Base-by-base conservation (phyloP, 1,139 yeast species). In the Kodamaea plutei region DNA sequence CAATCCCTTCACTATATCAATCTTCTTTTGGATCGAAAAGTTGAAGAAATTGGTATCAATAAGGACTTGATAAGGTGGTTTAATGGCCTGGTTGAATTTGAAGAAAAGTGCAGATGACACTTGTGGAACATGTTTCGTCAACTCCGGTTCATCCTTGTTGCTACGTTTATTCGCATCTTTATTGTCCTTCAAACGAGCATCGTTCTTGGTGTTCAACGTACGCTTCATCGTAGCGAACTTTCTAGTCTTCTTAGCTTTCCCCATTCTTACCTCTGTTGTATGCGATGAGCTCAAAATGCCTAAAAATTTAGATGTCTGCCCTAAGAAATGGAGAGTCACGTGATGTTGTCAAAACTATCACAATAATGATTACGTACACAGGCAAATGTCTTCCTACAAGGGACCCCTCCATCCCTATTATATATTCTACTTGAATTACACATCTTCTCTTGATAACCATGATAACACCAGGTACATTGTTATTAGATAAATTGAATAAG, bases 21-120 rank as follows among this genome's bases (percentile, higher is more conserved):
- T 79, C 52, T 91, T 89, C 64, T 91, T 91, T 55, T 88, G 96
- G 47, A 91, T 89, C 43, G 95, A 84, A 56, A 89, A 89, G 64
- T 91, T 91, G 58, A 91, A 84, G 61, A 91, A 93, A 65, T 91
- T 91, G 26, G 98, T 91, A 76, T 91, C 98, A 37, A 91, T 80
- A 20, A 91, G 70, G 6, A 91, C 91, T 56, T 91, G 97, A 54
- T 91, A 91, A 30, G 98, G 98, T 15, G 98, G 98, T 55, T 84
- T 87, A 43, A 91, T 84, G 20, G 97, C 87, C 56, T 80, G 83
- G 54, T 91, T 91, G 57, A 79, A 91, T 56, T 91, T 96, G 69
- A 93, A 91, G 58, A 91, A 91, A 30, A 91, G 72, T 0, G 98
- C 93, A 36, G 96, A 84, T 1, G 96, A 87, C 2, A 91, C 96